These are phyloP conservation scores for Colletotrichum sidae DNA, from an alignment of 2,329 filamentous ascomycete genomes.

Conservation along the genomic window DNA sequence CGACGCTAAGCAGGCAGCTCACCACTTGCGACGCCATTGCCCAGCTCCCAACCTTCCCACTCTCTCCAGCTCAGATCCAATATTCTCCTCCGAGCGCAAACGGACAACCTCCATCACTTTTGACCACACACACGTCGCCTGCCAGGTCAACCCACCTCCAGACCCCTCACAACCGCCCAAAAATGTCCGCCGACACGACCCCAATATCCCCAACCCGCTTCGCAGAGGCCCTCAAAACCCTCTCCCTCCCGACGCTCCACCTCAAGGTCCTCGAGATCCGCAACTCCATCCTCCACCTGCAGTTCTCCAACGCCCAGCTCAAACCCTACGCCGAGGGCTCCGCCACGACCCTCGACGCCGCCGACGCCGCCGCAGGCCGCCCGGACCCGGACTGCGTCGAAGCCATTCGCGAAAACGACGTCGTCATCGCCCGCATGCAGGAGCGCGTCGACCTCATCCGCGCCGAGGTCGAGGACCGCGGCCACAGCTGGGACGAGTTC, in stretches of 20 bases:
- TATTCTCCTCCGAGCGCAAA: too few species aligned
- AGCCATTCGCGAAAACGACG: conserved; percentile 78
- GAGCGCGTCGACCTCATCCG: conserved; percentile 73
- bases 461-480: conserved; percentile 71
- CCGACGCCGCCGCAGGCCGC: conserved; percentile 37
- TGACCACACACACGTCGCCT: too few species aligned
- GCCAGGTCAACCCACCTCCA: background rate
- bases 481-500: conserved; percentile 68
- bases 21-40: background rate
- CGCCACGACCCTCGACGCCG: conserved; percentile 43
- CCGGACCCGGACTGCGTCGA: conserved; percentile 79
- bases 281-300: conserved; percentile 80
- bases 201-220: conserved; percentile 74
- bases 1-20: background rate
- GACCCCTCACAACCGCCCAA: conserved; percentile 18
- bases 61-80: background rate
- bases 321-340: conserved; percentile 72
- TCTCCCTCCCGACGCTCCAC: conserved; percentile 75
- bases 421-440: conserved; percentile 75
- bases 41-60: background rate
- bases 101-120: too few species aligned
- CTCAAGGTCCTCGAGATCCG: conserved; percentile 81
- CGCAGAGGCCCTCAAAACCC: conserved; percentile 73
- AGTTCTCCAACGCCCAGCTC: conserved; percentile 79
- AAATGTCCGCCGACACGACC: conserved; percentile 71